phyloP scores from a whole-genome alignment of 2,329 filamentous ascomycete species.

The Clarireedia homoeocarpa region DNA sequence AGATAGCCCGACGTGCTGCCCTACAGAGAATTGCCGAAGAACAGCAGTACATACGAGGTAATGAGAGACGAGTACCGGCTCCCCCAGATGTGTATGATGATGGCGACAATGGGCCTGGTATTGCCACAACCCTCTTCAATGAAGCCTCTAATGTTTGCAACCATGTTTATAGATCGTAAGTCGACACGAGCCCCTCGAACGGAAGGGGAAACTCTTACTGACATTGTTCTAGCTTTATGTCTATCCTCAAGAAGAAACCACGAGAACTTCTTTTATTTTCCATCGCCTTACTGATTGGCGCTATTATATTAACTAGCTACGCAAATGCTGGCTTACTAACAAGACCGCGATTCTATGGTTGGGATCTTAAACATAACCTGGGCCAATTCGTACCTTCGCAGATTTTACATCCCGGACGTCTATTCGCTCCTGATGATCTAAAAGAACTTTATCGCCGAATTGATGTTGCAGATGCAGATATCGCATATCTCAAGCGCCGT shows the following conservation, averaged over 20 bases:
- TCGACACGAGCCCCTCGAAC: too few species aligned
- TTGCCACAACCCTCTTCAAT: not conserved
- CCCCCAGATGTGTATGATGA: not conserved
- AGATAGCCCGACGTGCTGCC: conserved; percentile 1
- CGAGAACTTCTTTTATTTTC: too few species aligned
- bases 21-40: conserved; percentile 11
- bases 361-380: not conserved
- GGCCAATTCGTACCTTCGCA: conserved; percentile 2
- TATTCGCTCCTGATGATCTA: conserved; percentile 12
- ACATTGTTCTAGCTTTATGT: too few species aligned
- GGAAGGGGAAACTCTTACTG: too few species aligned
- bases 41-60: conserved; percentile 6
- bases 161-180: too few species aligned
- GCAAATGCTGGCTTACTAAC: not conserved
- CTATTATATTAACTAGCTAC: too few species aligned
- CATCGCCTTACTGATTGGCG: too few species aligned
- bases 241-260: too few species aligned
- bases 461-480: conserved; percentile 18
- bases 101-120: not conserved
- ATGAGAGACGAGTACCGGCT: not conserved
- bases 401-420: conserved; percentile 2
- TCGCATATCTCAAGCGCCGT: conserved; percentile 14
- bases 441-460: conserved; percentile 19
- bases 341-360: not conserved
- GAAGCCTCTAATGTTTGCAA: too few species aligned